These are phyloP conservation scores for Coniochaeta hoffmannii DNA, from an alignment of 2,329 filamentous ascomycete genomes.

Conservation along the genomic window DNA sequence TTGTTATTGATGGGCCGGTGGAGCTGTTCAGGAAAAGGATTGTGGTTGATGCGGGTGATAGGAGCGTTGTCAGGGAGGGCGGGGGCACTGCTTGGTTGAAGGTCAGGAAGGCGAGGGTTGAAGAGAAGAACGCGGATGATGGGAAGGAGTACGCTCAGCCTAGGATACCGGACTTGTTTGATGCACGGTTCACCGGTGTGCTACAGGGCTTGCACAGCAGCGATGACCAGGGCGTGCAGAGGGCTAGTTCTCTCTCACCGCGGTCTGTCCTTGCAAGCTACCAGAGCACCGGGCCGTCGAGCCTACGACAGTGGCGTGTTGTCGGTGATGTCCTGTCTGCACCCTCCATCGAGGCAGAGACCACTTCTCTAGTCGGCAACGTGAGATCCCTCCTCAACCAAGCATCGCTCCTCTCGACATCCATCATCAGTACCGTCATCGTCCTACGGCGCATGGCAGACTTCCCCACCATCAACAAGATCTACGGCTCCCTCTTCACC, in stretches of 20 bases:
- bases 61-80: conserved; percentile 53
- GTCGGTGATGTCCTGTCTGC: conserved; percentile 8
- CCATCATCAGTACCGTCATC: conserved; percentile 53
- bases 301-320: conserved; percentile 30
- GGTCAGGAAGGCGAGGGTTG: conserved; percentile 49
- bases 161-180: conserved; percentile 59
- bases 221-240: background rate
- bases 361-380: conserved; percentile 35
- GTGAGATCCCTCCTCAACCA: conserved; percentile 32
- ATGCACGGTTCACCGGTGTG: conserved; percentile 47
- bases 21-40: conserved; percentile 68
- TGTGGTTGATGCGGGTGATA: conserved; percentile 44
- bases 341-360: conserved; percentile 37
- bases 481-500: conserved; percentile 69
- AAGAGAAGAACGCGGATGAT: conserved; percentile 18
- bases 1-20: conserved; percentile 73
- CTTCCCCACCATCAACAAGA: conserved; percentile 66
- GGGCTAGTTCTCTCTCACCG: background rate
- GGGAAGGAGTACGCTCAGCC: conserved; percentile 19
- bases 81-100: conserved; percentile 72
- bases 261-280: background rate
- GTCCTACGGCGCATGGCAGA: conserved; percentile 72
- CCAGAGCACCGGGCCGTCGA: background rate
- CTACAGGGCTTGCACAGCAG: conserved; percentile 22
- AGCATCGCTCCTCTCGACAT: conserved; percentile 24